phyloP scores from a whole-genome alignment of 768 basidiomycete species.

The Suillus plorans region DNA sequence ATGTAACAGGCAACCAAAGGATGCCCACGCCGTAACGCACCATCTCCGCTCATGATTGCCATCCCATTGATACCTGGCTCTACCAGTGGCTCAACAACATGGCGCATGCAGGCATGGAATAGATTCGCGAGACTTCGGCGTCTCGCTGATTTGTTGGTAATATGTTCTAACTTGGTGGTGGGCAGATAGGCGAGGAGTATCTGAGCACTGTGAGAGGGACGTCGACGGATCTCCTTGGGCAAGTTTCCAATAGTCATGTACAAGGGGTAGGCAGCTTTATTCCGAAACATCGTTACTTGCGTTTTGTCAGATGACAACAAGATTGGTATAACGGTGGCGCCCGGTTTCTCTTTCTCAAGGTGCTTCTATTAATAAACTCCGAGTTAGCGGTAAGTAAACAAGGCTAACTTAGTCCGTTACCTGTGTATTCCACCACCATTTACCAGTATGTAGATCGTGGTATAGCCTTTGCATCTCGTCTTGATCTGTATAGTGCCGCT shows the following conservation, averaged over 20 bases:
- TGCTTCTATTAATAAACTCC: conserved; percentile 7
- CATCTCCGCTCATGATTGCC: conserved; percentile 31
- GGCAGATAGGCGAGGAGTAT: neutral
- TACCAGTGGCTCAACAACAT: conserved; percentile 30
- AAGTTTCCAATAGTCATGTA: conserved; percentile 36
- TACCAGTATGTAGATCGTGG: conserved; percentile 32
- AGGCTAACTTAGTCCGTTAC: conserved; percentile 19
- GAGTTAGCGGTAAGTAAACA: too few species aligned
- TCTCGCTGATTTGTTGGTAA: conserved; percentile 17
- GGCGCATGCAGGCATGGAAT: conserved; percentile 36
- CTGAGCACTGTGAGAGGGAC: conserved; percentile 26
- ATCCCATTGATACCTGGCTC: conserved; percentile 30
- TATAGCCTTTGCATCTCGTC: conserved; percentile 21
- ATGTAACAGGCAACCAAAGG: conserved; percentile 19
- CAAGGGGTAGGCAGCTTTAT: conserved; percentile 18
- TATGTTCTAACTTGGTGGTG: conserved; percentile 8
- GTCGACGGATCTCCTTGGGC: conserved; percentile 32
- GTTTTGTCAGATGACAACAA: conserved; percentile 27
- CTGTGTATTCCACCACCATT: conserved; percentile 55
- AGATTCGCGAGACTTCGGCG: conserved; percentile 30
- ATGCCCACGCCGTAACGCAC: conserved; percentile 38
- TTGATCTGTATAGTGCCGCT: conserved; percentile 36
- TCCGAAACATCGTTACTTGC: conserved; percentile 16
- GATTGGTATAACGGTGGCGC: neutral
- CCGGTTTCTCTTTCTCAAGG: conserved; percentile 16